Evolutionary conservation across 495 filamentous ascomycete species (phyloP).

Genomic region (Aspergillus coremiiformis): DNA sequence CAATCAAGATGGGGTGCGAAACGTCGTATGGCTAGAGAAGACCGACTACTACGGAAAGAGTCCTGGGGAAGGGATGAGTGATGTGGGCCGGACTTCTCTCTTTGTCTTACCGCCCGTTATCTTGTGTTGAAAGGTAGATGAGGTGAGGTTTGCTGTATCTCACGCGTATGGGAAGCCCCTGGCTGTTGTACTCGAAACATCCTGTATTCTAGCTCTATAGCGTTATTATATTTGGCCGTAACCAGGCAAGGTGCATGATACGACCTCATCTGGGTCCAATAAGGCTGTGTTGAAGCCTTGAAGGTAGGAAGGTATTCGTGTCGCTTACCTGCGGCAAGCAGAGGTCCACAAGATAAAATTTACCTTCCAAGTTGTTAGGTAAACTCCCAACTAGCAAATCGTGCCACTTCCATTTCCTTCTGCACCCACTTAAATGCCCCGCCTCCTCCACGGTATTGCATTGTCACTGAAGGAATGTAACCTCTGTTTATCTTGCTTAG

Average conservation of each 20-base stretch:
- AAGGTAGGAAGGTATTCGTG: neutral
- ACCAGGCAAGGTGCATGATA: no score
- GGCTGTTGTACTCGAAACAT: neutral
- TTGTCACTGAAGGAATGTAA: slow-evolving; percentile 19
- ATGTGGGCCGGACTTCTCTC: neutral
- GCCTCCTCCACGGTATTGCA: slow-evolving; percentile 33
- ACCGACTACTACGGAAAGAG: slow-evolving; percentile 59
- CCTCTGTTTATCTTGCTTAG: slow-evolving; percentile 3
- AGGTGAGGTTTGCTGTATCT: neutral
- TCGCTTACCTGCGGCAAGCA: slow-evolving; percentile 12
- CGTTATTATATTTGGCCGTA: neutral
- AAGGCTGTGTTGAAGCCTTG: neutral
- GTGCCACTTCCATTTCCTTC: slow-evolving; percentile 7
- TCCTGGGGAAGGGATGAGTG: slow-evolving; percentile 46
- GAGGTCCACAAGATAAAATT: neutral
- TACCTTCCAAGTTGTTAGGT: neutral
- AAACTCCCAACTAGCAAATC: slow-evolving; percentile 6
- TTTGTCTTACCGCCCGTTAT: neutral
- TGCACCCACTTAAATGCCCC: slow-evolving; percentile 31
- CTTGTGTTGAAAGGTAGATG: neutral
- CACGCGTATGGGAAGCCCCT: neutral
- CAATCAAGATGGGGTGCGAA: slow-evolving; percentile 68
- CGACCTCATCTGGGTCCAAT: neutral
- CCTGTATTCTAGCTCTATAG: neutral
- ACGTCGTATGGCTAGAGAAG: slow-evolving; percentile 64